Percentiles rank a stretch among this genome's conserved stretches.
Conservation (phyloP, 768 basidiomycete species). For the Leccinum uliginosum region DNA sequence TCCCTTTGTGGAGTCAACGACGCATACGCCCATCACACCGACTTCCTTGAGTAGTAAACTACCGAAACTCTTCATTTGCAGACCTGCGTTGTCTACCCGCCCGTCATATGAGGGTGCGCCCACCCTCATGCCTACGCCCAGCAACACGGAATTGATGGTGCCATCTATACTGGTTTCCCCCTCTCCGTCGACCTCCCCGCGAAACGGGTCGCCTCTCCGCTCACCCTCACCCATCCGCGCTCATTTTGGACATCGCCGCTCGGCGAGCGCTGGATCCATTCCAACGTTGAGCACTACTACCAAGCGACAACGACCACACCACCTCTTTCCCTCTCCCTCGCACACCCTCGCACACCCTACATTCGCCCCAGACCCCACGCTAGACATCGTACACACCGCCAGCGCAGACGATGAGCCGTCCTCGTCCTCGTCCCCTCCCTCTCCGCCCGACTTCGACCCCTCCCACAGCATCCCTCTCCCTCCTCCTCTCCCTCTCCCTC, state of each 20-base stretch:
- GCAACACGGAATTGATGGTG: background rate
- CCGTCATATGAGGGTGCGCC: no score
- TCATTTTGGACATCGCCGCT: conserved; percentile 27
- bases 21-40: conserved; percentile 25
- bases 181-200: conserved; percentile 7
- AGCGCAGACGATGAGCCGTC: no score
- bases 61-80: conserved; percentile 34
- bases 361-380: no score
- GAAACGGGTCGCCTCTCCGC: conserved; percentile 14
- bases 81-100: conserved; percentile 28
- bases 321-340: no score
- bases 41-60: conserved; percentile 27
- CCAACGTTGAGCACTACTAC: no score
- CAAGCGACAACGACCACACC: no score
- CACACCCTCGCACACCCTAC: no score
- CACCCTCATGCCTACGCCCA: conserved; percentile 2
- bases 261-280: conserved; percentile 27
- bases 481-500: no score
- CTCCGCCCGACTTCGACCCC: no score
- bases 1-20: conserved; percentile 16
- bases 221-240: conserved; percentile 23
- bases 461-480: no score
- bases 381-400: no score
- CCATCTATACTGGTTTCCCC: conserved; percentile 15
- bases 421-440: no score